A percentile compares a stretch with the other conserved stretches of the same genome.
These are phyloP conservation scores for Phytophthora hibernalis DNA, from an alignment of 352 stramenopile genomes.

Conservation along the genomic window DNA sequence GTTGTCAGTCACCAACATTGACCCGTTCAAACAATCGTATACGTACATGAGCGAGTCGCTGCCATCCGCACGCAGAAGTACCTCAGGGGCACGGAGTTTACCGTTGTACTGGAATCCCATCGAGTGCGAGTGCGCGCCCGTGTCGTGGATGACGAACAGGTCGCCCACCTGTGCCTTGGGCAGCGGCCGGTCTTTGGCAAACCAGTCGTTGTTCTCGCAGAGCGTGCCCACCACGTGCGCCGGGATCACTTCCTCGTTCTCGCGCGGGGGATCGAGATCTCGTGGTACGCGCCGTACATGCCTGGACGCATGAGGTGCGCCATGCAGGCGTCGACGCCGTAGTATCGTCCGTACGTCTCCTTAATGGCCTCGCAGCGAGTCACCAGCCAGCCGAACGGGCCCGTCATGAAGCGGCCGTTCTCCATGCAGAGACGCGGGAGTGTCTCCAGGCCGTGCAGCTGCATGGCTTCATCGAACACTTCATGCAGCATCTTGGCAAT, in stretches of 20 bases:
- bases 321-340: slow-evolving; percentile 91
- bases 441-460: slow-evolving; percentile 60
- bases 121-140: slow-evolving; percentile 90
- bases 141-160: slow-evolving; percentile 92
- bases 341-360: slow-evolving; percentile 86
- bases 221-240: slow-evolving; percentile 88
- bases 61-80: slow-evolving; percentile 73
- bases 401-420: slow-evolving; percentile 91
- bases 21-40: neutral
- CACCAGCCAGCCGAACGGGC: slow-evolving; percentile 87
- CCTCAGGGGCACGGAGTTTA: slow-evolving; percentile 89
- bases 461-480: slow-evolving; percentile 82
- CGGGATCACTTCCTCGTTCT: slow-evolving; percentile 45
- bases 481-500: slow-evolving; percentile 82
- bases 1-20: slow-evolving; percentile 1
- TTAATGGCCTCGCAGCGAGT: slow-evolving; percentile 89
- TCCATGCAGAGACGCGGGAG: slow-evolving; percentile 88
- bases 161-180: slow-evolving; percentile 80
- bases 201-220: slow-evolving; percentile 95
- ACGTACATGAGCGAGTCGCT: slow-evolving; percentile 75
- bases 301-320: slow-evolving; percentile 91
- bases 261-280: slow-evolving; percentile 83
- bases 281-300: slow-evolving; percentile 92
- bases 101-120: slow-evolving; percentile 95
- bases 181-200: slow-evolving; percentile 84